Conservation (phyloP, 2,329 filamentous ascomycete genomes). For the Clonostachys rosea region DNA sequence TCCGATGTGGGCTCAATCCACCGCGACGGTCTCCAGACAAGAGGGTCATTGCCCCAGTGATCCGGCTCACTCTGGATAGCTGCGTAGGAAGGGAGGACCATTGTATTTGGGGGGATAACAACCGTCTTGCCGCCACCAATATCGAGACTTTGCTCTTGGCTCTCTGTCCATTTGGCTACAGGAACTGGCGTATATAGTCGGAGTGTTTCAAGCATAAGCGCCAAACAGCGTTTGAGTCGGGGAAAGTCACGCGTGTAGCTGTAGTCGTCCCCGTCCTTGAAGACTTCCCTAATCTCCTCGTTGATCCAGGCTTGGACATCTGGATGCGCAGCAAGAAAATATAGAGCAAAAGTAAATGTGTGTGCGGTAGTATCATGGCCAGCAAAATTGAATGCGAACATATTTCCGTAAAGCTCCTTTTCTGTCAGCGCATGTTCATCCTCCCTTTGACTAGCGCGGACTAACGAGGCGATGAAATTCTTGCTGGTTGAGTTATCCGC, state of each 20-base stretch:
- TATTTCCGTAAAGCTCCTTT: slow-evolving; percentile 41
- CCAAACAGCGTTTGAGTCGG: slow-evolving; percentile 27
- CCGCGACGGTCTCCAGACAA: slow-evolving; percentile 11
- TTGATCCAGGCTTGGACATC: slow-evolving; percentile 38
- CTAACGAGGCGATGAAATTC: slow-evolving; percentile 2
- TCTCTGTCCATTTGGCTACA: slow-evolving; percentile 13
- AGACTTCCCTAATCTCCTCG: slow-evolving; percentile 26
- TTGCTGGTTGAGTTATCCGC: neutral
- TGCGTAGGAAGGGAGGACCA: slow-evolving; percentile 1
- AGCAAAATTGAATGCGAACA: slow-evolving; percentile 42
- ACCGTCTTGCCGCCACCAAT: slow-evolving; percentile 1
- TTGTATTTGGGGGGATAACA: slow-evolving; percentile 2
- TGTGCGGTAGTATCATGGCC: slow-evolving; percentile 47
- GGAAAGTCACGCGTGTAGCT: neutral
- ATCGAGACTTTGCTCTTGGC: neutral
- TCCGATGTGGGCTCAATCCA: slow-evolving; percentile 6
- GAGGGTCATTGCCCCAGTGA: slow-evolving; percentile 9
- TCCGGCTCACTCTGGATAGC: slow-evolving; percentile 3
- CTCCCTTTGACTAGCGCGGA: neutral
- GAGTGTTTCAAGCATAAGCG: slow-evolving; percentile 34
- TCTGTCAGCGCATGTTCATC: slow-evolving; percentile 10
- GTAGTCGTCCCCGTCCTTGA: slow-evolving; percentile 4
- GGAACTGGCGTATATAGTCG: slow-evolving; percentile 29
- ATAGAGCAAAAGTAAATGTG: slow-evolving; percentile 32
- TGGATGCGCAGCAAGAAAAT: slow-evolving; percentile 36